A percentile compares a stretch with the other conserved stretches of the same genome.
phyloP scores from a whole-genome alignment of 176 grass and related monocot species.

The Bromus sterilis region DNA sequence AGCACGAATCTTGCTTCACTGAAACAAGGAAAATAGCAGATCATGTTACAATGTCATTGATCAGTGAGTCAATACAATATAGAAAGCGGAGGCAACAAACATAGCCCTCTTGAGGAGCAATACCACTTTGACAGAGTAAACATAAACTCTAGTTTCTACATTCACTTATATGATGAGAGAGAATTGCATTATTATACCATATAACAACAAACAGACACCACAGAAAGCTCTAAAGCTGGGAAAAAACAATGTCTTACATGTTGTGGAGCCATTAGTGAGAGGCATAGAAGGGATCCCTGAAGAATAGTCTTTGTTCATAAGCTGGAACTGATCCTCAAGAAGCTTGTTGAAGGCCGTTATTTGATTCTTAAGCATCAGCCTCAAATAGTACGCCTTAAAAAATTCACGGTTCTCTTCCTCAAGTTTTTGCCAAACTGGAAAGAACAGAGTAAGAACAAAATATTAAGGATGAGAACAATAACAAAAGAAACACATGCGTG shows the following conservation, averaged over 20 bases:
- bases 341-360: slow-evolving; percentile 80
- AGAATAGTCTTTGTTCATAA: slow-evolving; percentile 70
- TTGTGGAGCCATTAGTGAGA: slow-evolving; percentile 58
- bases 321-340: slow-evolving; percentile 57
- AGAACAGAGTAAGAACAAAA: slow-evolving; percentile 1
- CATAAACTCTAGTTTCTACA: not conserved
- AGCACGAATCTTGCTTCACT: slow-evolving; percentile 77
- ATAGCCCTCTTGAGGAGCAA: not conserved
- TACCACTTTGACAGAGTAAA: not conserved
- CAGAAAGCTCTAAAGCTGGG: slow-evolving; percentile 4
- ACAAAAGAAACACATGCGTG: not conserved
- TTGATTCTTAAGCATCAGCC: slow-evolving; percentile 94
- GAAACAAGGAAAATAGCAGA: slow-evolving; percentile 30
- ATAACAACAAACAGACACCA: not conserved
- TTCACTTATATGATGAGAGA: not conserved
- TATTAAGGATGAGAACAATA: not conserved
- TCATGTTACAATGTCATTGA: slow-evolving; percentile 7
- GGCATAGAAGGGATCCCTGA: slow-evolving; percentile 39
- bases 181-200: not conserved
- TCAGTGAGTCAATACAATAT: not conserved
- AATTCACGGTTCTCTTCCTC: slow-evolving; percentile 81
- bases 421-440: slow-evolving; percentile 93
- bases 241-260: slow-evolving; percentile 45
- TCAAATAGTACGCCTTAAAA: slow-evolving; percentile 96
- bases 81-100: not conserved